Evolutionary conservation across 108 stramenopile species (phyloP).

Genomic region (Aurantiochytrium sp.): DNA sequence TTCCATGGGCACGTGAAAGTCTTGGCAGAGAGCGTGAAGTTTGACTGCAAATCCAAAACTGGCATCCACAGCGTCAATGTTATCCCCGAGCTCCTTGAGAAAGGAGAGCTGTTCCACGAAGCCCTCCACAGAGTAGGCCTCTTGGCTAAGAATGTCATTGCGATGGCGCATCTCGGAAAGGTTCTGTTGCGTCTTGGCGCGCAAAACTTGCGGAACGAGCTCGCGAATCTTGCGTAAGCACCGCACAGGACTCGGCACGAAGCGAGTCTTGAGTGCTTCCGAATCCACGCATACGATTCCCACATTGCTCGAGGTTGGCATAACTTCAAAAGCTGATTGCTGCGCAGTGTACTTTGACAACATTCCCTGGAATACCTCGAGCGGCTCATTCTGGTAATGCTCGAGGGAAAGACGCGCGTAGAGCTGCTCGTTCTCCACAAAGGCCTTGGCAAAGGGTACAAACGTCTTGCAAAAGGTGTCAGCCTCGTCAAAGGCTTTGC

Average conservation of each 20-base stretch:
- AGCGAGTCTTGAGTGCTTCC: slow-evolving; percentile 20
- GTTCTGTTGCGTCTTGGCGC: slow-evolving; percentile 15
- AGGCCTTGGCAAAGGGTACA: slow-evolving; percentile 40
- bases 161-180: slow-evolving; percentile 32
- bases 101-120: slow-evolving; percentile 49
- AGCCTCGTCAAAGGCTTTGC: slow-evolving; percentile 18
- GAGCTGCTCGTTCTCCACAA: slow-evolving; percentile 23
- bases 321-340: neutral
- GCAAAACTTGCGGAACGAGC: slow-evolving; percentile 45
- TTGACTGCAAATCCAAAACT: slow-evolving; percentile 40
- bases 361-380: neutral
- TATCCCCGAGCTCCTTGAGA: slow-evolving; percentile 25
- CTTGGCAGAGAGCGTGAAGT: neutral
- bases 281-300: slow-evolving; percentile 47
- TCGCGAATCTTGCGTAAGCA: slow-evolving; percentile 34
- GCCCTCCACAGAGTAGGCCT: slow-evolving; percentile 34
- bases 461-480: slow-evolving; percentile 34
- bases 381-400: neutral
- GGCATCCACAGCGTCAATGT: slow-evolving; percentile 31
- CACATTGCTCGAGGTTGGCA: slow-evolving; percentile 37
- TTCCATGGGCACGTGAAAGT: neutral
- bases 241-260: slow-evolving; percentile 42
- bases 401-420: neutral
- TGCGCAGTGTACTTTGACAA: neutral
- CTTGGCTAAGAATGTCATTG: slow-evolving; percentile 34